Evolutionary conservation across 2,329 filamentous ascomycete species (phyloP), one percentile per base, ranked within the genome.

Genomic region (Uncinocarpus reesii): DNA sequence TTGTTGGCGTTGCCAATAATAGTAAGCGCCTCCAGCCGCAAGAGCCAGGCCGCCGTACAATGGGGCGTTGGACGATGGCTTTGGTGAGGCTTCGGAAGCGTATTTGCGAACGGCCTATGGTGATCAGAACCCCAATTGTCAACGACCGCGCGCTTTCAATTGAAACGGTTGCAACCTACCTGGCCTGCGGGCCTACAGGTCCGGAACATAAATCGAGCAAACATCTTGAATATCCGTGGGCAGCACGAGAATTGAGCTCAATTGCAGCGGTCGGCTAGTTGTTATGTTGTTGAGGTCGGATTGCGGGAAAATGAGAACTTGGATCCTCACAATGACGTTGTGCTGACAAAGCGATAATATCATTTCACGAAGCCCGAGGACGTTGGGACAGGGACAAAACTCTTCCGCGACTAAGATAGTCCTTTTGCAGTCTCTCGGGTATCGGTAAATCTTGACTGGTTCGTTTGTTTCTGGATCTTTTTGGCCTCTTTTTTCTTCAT

Each of bases 81-180:
- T 44, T 26, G 51, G 44, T 10, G 36, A 21, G 13, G 48, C 67
- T 79, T 78, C 61, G 66, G 67, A 84, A 49, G 89, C 85, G 68
- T 94, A 95, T 61, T 76, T 74, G 62, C 81, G 79, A 63, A 79
- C 72, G 62, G 77, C 75, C 80, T 84, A 58, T 20, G 42, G 42
- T 26, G 47, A 37, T 7, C n/a, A n/a, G n/a, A n/a, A 10, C 18
- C 16, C 7, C 20, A 37, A 26, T 13, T 24, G 16, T 43, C 34
- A 32, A 15, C 21, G 21, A 26, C 37, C 26, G 24, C 11, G 7
- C 24, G 21, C 40, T 21, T 11, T 29, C 29, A 37, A 42, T 29
- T 16, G 28, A 49, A 26, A 10, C 32, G 20, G 23, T 18, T 36
- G 20, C 21, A 36, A 64, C 77, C 63, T 70, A 85, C 82, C 70